These are phyloP conservation scores for baker's yeast (Saccharomyces cerevisiae) DNA, from an alignment of 805 yeast species.

Conservation along the genomic window DNA sequence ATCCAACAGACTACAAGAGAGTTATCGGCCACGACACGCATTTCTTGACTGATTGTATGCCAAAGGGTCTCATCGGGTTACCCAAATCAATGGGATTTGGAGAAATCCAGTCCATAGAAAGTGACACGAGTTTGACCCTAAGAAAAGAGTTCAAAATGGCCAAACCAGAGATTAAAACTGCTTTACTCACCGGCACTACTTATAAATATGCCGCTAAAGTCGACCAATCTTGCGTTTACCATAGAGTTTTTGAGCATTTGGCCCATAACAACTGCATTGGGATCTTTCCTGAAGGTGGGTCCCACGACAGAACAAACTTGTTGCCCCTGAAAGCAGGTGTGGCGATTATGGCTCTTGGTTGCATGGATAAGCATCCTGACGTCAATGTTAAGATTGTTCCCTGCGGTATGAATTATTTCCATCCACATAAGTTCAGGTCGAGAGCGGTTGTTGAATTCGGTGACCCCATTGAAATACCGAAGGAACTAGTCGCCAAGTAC, in stretches of 20 bases:
- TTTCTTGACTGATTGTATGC: conserved; percentile 53
- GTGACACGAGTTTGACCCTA: conserved; percentile 62
- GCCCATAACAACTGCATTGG: conserved; percentile 78
- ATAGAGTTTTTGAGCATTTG: conserved; percentile 76
- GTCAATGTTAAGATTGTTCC: conserved; percentile 84
- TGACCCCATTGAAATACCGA: conserved; percentile 62
- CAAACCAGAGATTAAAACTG: conserved; percentile 31
- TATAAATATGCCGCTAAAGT: conserved; percentile 75
- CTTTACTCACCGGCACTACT: conserved; percentile 43
- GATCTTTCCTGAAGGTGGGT: conserved; percentile 95
- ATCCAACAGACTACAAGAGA: conserved; percentile 37
- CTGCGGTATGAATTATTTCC: conserved; percentile 95
- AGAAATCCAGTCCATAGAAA: conserved; percentile 56
- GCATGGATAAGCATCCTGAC: conserved; percentile 68
- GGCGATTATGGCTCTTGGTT: conserved; percentile 95
- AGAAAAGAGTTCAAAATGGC: conserved; percentile 62
- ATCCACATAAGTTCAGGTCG: conserved; percentile 89
- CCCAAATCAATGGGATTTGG: conserved; percentile 73
- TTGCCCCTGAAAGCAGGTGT: conserved; percentile 94
- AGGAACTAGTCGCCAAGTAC: conserved; percentile 58
- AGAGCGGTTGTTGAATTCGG: conserved; percentile 96
- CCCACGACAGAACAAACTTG: conserved; percentile 87
- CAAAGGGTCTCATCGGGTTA: conserved; percentile 62
- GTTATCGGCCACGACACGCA: conserved; percentile 60
- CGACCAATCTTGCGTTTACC: conserved; percentile 78